A percentile compares a stretch with the other conserved stretches of the same genome.
phyloP scores from a whole-genome alignment of 2,329 filamentous ascomycete genomes.

The Trichoderma hamatum region DNA sequence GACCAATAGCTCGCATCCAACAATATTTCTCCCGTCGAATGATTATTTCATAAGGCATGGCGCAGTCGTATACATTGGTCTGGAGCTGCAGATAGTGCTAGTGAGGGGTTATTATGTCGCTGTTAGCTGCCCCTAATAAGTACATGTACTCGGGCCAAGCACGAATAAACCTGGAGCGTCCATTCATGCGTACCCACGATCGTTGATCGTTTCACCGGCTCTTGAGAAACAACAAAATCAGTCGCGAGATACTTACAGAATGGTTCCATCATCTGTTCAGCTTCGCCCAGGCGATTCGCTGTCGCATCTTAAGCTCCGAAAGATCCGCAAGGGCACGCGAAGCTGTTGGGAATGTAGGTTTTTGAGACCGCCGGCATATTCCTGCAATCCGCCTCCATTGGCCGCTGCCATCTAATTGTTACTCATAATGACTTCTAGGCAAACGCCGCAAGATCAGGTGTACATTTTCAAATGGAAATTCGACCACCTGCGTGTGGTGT shows the following conservation, averaged over 20 bases:
- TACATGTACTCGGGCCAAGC: not conserved
- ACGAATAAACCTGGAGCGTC: not conserved
- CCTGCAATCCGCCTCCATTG: not conserved
- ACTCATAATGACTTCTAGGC: not conserved
- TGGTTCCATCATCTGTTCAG: not conserved
- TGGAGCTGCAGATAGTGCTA: not conserved
- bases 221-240: not conserved
- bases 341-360: slow-evolving; percentile 27
- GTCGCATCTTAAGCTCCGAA: not conserved
- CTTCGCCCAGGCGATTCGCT: not conserved
- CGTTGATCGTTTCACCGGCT: not conserved
- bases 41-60: not conserved
- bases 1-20: not conserved
- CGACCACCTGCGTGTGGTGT: slow-evolving; percentile 8
- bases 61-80: no score
- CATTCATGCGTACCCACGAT: not conserved
- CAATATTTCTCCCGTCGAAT: not conserved
- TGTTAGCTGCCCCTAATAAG: not conserved
- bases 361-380: not conserved
- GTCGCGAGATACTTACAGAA: not conserved
- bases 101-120: not conserved
- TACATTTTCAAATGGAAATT: not conserved
- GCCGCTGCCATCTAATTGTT: not conserved
- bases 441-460: slow-evolving; percentile 26
- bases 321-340: slow-evolving; percentile 23